Evolutionary conservation across 2,329 filamentous ascomycete genomes (phyloP).

Genomic region (Fusarium chaquense): DNA sequence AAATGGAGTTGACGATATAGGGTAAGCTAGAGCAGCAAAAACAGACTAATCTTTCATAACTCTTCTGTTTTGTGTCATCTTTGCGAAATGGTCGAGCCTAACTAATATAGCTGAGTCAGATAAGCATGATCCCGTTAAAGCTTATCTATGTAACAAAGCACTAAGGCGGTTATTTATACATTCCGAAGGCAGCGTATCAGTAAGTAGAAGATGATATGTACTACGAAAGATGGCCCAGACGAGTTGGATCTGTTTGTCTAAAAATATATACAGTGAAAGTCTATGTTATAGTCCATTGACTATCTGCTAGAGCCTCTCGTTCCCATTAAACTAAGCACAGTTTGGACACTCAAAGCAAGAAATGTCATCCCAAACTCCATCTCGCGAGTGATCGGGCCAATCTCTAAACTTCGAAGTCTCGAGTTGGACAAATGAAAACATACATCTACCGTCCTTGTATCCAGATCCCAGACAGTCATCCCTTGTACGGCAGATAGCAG

Average conservation of each 20-base stretch:
- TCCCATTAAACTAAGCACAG: background rate
- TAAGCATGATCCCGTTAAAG: too few species aligned
- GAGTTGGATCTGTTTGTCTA: background rate
- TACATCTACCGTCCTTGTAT: constrained; percentile 8
- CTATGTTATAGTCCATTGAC: background rate
- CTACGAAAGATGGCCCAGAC: rapidly evolving
- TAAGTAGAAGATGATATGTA: background rate
- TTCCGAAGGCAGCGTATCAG: background rate
- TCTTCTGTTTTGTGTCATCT: rapidly evolving
- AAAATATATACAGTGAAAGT: background rate
- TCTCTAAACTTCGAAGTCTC: background rate
- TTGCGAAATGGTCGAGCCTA: rapidly evolving
- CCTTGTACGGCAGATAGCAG: constrained; percentile 6
- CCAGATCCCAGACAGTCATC: constrained; percentile 9
- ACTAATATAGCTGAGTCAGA: too few species aligned
- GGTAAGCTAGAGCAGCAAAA: background rate
- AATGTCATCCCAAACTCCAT: constrained; percentile 10
- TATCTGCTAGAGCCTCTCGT: too few species aligned
- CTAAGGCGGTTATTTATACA: background rate
- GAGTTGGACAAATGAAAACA: background rate
- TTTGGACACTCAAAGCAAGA: constrained; percentile 13
- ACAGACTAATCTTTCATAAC: rapidly evolving
- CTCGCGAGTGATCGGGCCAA: background rate
- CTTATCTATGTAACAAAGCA: too few species aligned
- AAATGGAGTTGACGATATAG: rapidly evolving